Evolutionary conservation across 2,329 filamentous ascomycete species (phyloP).

Genomic region (Aspergillus puulaauensis): DNA sequence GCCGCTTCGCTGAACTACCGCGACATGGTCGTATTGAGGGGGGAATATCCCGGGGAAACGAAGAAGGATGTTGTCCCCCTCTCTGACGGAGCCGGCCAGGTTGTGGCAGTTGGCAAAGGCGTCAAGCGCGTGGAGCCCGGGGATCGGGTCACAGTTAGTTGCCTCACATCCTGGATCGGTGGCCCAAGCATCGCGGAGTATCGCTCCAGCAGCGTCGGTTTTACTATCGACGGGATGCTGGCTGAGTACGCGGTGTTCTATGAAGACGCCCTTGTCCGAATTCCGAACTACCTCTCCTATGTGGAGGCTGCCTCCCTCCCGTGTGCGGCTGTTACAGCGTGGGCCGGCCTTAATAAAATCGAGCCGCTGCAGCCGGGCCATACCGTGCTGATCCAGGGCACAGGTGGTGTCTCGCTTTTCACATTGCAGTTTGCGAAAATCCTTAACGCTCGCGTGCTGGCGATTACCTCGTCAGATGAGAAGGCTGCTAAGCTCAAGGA

Average conservation of each 20-base stretch:
- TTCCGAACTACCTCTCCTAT: not conserved
- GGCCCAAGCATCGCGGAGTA: not conserved
- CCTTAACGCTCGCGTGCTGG: slow-evolving; percentile 11
- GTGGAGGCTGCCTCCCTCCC: slow-evolving; percentile 12
- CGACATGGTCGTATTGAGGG: not conserved
- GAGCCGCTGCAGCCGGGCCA: slow-evolving; percentile 2
- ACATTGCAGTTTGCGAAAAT: slow-evolving; percentile 7
- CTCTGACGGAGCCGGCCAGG: not conserved
- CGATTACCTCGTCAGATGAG: slow-evolving; percentile 18
- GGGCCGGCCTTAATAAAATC: slow-evolving; percentile 8
- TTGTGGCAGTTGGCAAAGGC: not conserved
- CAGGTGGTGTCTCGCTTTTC: slow-evolving; percentile 10
- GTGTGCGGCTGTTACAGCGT: slow-evolving; percentile 12
- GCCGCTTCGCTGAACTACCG: not conserved
- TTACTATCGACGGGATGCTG: not conserved
- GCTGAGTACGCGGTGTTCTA: not conserved
- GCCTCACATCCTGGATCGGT: not conserved
- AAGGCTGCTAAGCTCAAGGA: slow-evolving; percentile 14
- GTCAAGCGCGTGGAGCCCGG: not conserved
- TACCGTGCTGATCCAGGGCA: slow-evolving; percentile 11
- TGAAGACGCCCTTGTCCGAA: not conserved
- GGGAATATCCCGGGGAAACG: not conserved
- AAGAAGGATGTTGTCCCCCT: not conserved
- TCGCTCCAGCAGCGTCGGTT: not conserved
- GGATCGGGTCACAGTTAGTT: not conserved